Evolutionary conservation across 2,329 filamentous ascomycete genomes (phyloP).

Genomic region (Microsporum ferrugineum): DNA sequence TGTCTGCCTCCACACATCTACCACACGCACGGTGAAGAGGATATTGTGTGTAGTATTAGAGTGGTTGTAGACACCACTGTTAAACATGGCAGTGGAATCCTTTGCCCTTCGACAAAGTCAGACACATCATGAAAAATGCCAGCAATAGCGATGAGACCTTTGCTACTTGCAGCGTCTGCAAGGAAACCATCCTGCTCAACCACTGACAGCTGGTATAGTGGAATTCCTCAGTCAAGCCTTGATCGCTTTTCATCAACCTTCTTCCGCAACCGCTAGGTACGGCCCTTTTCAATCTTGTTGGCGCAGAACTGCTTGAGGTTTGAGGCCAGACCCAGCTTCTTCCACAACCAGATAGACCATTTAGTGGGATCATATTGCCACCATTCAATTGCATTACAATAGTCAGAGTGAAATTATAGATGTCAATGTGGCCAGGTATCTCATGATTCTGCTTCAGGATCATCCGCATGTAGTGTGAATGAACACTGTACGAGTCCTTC

Average conservation of each 20-base stretch:
- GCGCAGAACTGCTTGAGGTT: constrained; percentile 82
- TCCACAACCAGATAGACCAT: constrained; percentile 77
- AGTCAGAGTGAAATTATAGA: constrained; percentile 78
- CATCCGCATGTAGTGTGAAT: constrained; percentile 84
- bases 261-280: constrained; percentile 80
- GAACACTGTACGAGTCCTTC: constrained; percentile 82
- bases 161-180: constrained; percentile 63
- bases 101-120: constrained; percentile 83
- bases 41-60: constrained; percentile 84
- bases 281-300: constrained; percentile 89
- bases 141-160: constrained; percentile 63
- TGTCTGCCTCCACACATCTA: constrained; percentile 67
- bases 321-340: constrained; percentile 70
- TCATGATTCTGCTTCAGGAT: constrained; percentile 88
- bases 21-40: constrained; percentile 76
- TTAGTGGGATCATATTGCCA: constrained; percentile 88
- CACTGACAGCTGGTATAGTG: constrained; percentile 73
- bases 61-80: constrained; percentile 81
- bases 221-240: constrained; percentile 73
- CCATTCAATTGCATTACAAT: constrained; percentile 85
- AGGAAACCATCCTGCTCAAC: constrained; percentile 81
- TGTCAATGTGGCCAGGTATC: constrained; percentile 76
- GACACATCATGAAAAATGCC: constrained; percentile 78
- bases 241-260: constrained; percentile 81
- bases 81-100: constrained; percentile 83